Evolutionary conservation across 768 basidiomycete species (phyloP).

Genomic region (Hericium erinaceus): DNA sequence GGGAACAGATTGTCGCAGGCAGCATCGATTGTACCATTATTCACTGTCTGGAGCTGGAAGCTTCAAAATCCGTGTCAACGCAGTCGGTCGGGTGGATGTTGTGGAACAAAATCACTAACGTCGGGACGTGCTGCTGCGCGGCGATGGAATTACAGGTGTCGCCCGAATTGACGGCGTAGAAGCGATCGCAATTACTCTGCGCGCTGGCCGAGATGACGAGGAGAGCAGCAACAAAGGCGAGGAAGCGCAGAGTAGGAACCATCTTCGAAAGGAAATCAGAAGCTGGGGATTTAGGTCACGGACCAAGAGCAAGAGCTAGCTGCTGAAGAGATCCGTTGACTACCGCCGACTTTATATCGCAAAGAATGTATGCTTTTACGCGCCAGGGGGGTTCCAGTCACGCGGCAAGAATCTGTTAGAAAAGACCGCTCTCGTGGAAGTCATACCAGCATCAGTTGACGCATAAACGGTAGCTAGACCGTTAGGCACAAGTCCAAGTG

Average conservation of each 20-base stretch:
- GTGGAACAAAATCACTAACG: conserved; percentile 33
- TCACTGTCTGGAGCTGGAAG: conserved; percentile 65
- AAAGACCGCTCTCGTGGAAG: too few relatives aligned
- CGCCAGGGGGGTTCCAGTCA: not conserved
- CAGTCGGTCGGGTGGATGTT: conserved; percentile 1
- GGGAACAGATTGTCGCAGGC: conserved; percentile 51
- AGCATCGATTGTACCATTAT: conserved; percentile 38
- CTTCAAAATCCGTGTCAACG: conserved; percentile 26
- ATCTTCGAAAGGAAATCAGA: not conserved
- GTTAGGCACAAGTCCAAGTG: too few relatives aligned
- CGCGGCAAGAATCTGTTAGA: too few relatives aligned
- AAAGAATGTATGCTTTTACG: not conserved
- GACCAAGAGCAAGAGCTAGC: not conserved
- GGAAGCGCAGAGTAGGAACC: not conserved
- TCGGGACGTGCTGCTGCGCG: conserved; percentile 48
- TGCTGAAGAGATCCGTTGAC: not conserved
- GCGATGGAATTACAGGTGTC: conserved; percentile 67
- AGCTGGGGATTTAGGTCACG: not conserved
- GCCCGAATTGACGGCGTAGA: conserved; percentile 44
- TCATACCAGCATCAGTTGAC: too few relatives aligned
- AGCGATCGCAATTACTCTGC: conserved; percentile 42
- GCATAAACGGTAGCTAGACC: too few relatives aligned
- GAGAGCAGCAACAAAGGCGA: not conserved
- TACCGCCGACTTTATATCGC: not conserved
- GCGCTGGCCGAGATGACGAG: not conserved